These are phyloP conservation scores for Anisodus tanguticus DNA, from an alignment of 257 asterid species.

Conservation along the genomic window DNA sequence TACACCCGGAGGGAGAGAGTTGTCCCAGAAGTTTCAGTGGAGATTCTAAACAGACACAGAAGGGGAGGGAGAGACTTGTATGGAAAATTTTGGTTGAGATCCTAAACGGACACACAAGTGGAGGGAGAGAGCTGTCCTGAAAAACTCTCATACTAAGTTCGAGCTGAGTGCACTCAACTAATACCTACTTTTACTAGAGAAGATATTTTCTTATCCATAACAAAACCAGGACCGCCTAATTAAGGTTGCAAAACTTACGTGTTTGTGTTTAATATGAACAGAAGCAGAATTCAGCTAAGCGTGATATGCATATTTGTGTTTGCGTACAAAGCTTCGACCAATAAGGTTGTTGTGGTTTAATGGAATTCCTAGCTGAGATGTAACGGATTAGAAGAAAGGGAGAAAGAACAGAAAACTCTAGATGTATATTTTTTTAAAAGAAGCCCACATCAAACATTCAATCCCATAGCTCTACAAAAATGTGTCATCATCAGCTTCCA, in stretches of 20 bases:
- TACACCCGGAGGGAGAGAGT: background rate
- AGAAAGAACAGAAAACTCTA: background rate
- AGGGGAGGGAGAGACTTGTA: background rate
- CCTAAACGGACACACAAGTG: background rate
- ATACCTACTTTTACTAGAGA: background rate
- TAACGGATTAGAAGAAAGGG: background rate
- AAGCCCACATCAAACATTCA: background rate
- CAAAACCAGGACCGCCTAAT: background rate
- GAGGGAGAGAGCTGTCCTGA: background rate
- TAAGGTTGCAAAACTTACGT: background rate
- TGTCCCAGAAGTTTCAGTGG: background rate
- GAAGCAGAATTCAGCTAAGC: constrained; percentile 4
- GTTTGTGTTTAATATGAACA: background rate
- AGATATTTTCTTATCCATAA: background rate
- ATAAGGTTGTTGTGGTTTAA: constrained; percentile 2
- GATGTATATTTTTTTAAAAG: background rate
- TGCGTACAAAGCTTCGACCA: background rate
- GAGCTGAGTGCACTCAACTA: background rate
- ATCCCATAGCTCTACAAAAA: background rate
- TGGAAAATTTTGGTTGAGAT: background rate
- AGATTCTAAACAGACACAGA: background rate
- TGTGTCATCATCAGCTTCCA: background rate
- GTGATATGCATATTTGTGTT: background rate
- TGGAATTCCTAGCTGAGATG: background rate
- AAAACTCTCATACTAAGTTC: background rate